phyloP scores from a whole-genome alignment of 2,329 filamentous ascomycete species.

The Lasiodiplodia gonubiensis region DNA sequence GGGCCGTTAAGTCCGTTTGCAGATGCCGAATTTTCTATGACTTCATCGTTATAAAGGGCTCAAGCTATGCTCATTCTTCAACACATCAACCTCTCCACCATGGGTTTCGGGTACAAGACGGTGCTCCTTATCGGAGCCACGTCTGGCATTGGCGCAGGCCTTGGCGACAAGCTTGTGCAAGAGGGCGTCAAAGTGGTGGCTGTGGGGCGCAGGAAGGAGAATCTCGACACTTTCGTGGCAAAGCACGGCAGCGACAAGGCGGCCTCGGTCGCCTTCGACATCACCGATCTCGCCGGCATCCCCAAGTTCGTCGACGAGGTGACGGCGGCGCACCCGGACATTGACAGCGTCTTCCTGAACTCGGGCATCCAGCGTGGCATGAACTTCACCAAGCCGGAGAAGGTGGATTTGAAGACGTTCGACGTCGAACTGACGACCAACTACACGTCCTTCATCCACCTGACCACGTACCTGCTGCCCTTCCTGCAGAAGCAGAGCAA shows the following conservation, averaged over 20 bases:
- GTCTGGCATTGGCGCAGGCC: constrained; percentile 57
- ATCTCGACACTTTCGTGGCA: constrained; percentile 55
- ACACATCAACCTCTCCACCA: constrained; percentile 32
- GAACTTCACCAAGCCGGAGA: constrained; percentile 56
- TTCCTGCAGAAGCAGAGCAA: constrained; percentile 54
- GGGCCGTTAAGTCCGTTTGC: background rate
- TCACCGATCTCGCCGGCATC: constrained; percentile 56
- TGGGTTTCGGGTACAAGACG: constrained; percentile 58
- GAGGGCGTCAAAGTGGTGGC: constrained; percentile 56
- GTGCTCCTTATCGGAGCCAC: constrained; percentile 62
- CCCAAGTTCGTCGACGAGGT: constrained; percentile 51
- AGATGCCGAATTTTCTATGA: constrained; percentile 12
- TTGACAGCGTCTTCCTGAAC: constrained; percentile 61
- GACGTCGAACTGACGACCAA: constrained; percentile 58
- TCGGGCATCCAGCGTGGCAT: constrained; percentile 59
- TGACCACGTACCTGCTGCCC: constrained; percentile 58
- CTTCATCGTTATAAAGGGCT: background rate
- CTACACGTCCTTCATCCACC: constrained; percentile 56
- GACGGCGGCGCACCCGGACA: constrained; percentile 54
- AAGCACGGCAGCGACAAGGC: constrained; percentile 55
- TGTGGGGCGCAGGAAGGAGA: constrained; percentile 58
- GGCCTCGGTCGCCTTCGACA: constrained; percentile 55
- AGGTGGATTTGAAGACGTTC: constrained; percentile 52
- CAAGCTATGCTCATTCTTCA: background rate
- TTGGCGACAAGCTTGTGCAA: constrained; percentile 56